phyloP scores from a whole-genome alignment of 257 asterid species.

The Buddleja alternifolia region DNA sequence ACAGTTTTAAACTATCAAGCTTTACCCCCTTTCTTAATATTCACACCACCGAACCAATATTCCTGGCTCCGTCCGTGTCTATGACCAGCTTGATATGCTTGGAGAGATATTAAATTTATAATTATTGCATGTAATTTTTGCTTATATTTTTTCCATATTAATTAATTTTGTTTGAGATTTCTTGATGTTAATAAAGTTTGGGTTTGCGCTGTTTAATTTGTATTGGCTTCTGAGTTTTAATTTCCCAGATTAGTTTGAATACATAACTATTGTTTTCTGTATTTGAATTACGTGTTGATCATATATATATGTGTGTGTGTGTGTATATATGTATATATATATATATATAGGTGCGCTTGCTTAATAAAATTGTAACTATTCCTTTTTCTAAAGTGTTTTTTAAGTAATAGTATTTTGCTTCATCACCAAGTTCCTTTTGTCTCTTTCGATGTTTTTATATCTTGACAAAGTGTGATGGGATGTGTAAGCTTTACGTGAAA shows the following conservation, averaged over 20 bases:
- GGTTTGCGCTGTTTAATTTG: conserved; percentile 24
- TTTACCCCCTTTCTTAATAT: too few species aligned
- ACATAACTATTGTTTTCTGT: neutral
- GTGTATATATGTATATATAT: too few species aligned
- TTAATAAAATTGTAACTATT: neutral
- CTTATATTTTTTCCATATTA: conserved; percentile 1
- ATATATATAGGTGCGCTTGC: neutral
- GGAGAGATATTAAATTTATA: neutral
- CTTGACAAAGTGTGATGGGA: conserved; percentile 30
- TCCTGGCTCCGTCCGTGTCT: too few species aligned
- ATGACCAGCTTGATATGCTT: conserved; percentile 5
- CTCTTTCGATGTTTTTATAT: conserved; percentile 26
- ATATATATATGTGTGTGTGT: too few species aligned
- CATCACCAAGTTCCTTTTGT: neutral
- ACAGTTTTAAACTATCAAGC: too few species aligned
- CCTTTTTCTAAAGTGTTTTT: neutral
- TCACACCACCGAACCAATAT: too few species aligned
- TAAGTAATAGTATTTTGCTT: neutral
- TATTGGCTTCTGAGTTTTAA: neutral
- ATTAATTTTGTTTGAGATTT: conserved; percentile 7
- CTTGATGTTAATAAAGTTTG: conserved; percentile 3
- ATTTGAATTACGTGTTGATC: too few species aligned
- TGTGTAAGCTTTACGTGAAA: conserved; percentile 32
- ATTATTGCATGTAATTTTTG: conserved; percentile 23
- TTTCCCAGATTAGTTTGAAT: conserved; percentile 15